Evolutionary conservation across 1,284 basidiomycete genomes (phyloP).

Genomic region (Xerocomus nothofagi): DNA sequence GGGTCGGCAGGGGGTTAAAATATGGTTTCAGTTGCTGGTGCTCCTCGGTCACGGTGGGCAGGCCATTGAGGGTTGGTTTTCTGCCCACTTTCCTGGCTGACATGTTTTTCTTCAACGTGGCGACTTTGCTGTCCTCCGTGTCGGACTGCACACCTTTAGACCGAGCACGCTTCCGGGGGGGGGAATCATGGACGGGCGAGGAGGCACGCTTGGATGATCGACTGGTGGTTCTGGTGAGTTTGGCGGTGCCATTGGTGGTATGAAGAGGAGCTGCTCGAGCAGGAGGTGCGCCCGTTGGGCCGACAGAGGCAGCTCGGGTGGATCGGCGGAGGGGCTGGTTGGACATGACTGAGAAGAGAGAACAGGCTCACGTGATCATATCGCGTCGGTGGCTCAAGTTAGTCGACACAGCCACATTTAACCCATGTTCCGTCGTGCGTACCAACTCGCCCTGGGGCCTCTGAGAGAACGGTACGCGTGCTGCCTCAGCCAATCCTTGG

Average conservation of each 20-base stretch:
- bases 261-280: conserved; percentile 36
- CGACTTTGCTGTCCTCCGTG: conserved; percentile 26
- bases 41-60: conserved; percentile 36
- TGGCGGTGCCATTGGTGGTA: conserved; percentile 23
- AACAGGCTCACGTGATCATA: conserved; percentile 24
- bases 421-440: conserved; percentile 6
- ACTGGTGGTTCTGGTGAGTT: conserved; percentile 20
- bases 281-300: conserved; percentile 22
- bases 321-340: conserved; percentile 48
- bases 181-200: conserved; percentile 31
- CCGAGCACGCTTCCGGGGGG: conserved; percentile 47
- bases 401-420: conserved; percentile 22
- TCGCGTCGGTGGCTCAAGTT: conserved; percentile 24
- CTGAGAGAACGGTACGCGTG: conserved; percentile 10
- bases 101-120: conserved; percentile 19
- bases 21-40: conserved; percentile 48
- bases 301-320: conserved; percentile 47
- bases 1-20: conserved; percentile 59
- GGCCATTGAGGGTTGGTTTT: conserved; percentile 38
- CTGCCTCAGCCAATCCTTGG: neutral
- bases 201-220: conserved; percentile 42
- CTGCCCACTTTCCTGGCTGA: conserved; percentile 35
- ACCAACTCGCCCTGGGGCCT: conserved; percentile 3
- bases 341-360: conserved; percentile 24
- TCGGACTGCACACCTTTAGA: conserved; percentile 33